Percentiles rank a stretch among this genome's conserved stretches.
phyloP scores from a whole-genome alignment of 257 asterid species.

The Capsicum pubescens region DNA sequence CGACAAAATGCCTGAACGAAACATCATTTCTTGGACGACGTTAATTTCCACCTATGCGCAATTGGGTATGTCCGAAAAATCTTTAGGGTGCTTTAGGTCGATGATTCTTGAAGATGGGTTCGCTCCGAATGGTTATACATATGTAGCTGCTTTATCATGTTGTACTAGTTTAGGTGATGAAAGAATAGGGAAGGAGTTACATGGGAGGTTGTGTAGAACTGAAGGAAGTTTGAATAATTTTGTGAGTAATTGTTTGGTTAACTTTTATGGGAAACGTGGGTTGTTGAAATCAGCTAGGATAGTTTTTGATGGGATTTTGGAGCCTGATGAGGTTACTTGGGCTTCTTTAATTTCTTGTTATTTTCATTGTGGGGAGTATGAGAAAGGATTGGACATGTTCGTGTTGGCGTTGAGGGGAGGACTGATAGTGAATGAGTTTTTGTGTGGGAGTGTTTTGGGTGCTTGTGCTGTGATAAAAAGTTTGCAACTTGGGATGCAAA shows the following conservation, averaged over 20 bases:
- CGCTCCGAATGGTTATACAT: slow-evolving; percentile 63
- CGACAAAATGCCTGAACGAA: slow-evolving; percentile 63
- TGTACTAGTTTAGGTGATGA: slow-evolving; percentile 54
- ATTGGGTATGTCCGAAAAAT: slow-evolving; percentile 48
- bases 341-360: slow-evolving; percentile 65
- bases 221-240: slow-evolving; percentile 49
- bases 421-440: slow-evolving; percentile 61
- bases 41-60: slow-evolving; percentile 67
- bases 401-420: slow-evolving; percentile 55
- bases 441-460: slow-evolving; percentile 58
- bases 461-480: slow-evolving; percentile 64
- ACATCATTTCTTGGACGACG: slow-evolving; percentile 67
- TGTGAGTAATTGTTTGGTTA: slow-evolving; percentile 63
- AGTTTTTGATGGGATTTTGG: slow-evolving; percentile 61
- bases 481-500: slow-evolving; percentile 61
- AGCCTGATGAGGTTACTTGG: slow-evolving; percentile 63
- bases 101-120: slow-evolving; percentile 62
- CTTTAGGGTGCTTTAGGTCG: slow-evolving; percentile 52
- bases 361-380: slow-evolving; percentile 60
- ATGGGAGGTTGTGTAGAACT: slow-evolving; percentile 58
- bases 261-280: slow-evolving; percentile 82
- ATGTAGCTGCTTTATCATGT: slow-evolving; percentile 67
- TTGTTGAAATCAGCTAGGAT: slow-evolving; percentile 56
- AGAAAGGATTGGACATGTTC: slow-evolving; percentile 63
- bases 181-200: slow-evolving; percentile 70